Base-by-base conservation (phyloP, 495 filamentous ascomycete species). In the Penicillium lagena region DNA sequence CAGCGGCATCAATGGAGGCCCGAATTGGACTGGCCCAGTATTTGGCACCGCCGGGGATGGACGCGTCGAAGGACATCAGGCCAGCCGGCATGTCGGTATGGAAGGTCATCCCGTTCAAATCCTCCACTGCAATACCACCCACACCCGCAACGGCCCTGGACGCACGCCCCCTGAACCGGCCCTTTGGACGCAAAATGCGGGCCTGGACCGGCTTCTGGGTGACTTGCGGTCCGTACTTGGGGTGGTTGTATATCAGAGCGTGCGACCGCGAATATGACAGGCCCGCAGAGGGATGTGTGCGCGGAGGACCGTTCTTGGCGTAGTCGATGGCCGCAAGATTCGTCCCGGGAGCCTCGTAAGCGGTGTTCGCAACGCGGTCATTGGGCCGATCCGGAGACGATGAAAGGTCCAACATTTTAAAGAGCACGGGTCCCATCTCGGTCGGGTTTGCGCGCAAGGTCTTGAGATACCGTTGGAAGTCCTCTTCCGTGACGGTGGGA, bases 201-300 rank as follows among this genome's bases (percentile, higher is more conserved):
- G 84, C 85, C 56, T 79, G 64, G 3, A 93, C 73, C 0, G 87
- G 78, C 8, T 79, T 52, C 46, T 77, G 74, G 31, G 68, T 52
- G 11, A 67, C 66, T 56, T 88, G 86, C 7, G 89, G 90, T 4
- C 93, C 93, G 54, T 83, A 81, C n/a, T 79, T 46, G 0, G 93
- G 85, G 57, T 96, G 90, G 60, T 95, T 94, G 40, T 79, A 72
- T 35, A 86, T 60, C 56, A 82, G 75, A 15, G 82, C 73, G 30
- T 76, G 63, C 12, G 87, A 85, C 43, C 90, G 82, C 28, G 84
- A 72, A 67, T 97, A 96, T 32, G 87, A 85, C 12, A 97, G 67
- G 48, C 93, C 93, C 2, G 83, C 94, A 2, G 90, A 93, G 1
- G 94, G 93, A 64, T 99, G 93, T 8, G 91, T 97, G 42, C 76